phyloP scores from a whole-genome alignment of 164 flowering plant genomes.

The Aristolochia fimbriata region DNA sequence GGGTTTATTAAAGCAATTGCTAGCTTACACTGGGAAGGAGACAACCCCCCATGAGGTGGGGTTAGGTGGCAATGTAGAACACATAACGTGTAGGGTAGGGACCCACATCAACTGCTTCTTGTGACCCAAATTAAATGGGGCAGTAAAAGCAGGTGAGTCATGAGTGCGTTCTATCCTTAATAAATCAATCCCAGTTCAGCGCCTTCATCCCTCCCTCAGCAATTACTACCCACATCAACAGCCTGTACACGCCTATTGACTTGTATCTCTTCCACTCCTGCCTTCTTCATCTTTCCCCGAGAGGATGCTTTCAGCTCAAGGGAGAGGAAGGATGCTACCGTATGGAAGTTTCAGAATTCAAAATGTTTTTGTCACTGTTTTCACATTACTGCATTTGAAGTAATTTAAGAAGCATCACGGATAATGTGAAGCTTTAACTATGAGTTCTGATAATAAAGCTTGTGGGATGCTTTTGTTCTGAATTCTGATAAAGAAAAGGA shows the following conservation, averaged over 20 bases:
- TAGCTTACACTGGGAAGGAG: background rate
- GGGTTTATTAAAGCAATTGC: background rate
- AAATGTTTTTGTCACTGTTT: background rate
- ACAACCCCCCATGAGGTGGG: background rate
- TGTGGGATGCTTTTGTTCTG: no score
- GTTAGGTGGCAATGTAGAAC: background rate
- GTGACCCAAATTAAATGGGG: constrained; percentile 1
- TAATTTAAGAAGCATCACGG: no score
- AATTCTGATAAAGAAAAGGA: no score
- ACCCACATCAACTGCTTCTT: background rate
- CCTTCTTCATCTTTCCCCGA: background rate
- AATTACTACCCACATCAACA: background rate
- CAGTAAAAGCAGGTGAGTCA: background rate
- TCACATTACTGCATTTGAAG: background rate
- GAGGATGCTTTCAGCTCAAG: background rate
- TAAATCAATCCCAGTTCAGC: background rate
- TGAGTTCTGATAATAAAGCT: no score
- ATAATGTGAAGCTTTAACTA: background rate
- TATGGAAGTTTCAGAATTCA: background rate
- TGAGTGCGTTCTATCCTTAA: background rate
- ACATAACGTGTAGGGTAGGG: background rate
- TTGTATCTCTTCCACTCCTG: background rate
- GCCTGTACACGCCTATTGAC: background rate
- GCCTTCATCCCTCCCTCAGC: background rate
- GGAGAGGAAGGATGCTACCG: background rate